Evolutionary conservation across 495 filamentous ascomycete genomes (phyloP), one percentile per base, ranked within the genome.

Genomic region (Aspergillus avenaceus): DNA sequence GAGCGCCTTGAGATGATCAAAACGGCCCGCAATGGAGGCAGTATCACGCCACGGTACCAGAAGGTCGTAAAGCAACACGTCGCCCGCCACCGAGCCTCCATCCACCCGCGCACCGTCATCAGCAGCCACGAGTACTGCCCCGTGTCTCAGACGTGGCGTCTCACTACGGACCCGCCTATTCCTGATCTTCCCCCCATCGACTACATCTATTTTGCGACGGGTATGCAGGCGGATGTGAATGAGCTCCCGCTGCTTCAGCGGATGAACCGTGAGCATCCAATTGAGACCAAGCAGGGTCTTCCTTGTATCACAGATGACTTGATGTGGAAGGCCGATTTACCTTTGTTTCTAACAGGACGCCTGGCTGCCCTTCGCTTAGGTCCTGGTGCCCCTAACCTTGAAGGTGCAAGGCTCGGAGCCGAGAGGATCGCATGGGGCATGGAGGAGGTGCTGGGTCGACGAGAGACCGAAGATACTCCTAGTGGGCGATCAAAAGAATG

Each of bases 151-250:
- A 75, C 72, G 11, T 84, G 82, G 83, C 53, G 59, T 0, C 53
- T 84, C 0, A 57, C 57, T 7, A 75, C 81, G 6, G 61, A 73
- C 26, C 77, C 77, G 1, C 64, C 74, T 6, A 76, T 77, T 23
- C 66, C 73, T 1, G 62, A 69, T 14, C 67, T 83, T 5, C 75
- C 76, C 4, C 60, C 54, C 16, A 77, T 85, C 46, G 82, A 87
- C 61, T 82, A 82, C 64, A 80, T 85, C 53, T 81, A 83, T 57
- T 84, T 79, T 47, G 82, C 84, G 16, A 85, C 83, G 0, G 83
- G 83, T 2, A 69, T 79, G 24, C 53, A 68, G 22, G 65, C 75
- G 3, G 70, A 84, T 52, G 71, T 83, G 18, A 55, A 55, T 19
- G 64, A 71, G 24, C 69, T 83, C 43, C 72, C 77, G 0, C 66